phyloP scores from a whole-genome alignment of 768 basidiomycete genomes.

The Russula lepida region DNA sequence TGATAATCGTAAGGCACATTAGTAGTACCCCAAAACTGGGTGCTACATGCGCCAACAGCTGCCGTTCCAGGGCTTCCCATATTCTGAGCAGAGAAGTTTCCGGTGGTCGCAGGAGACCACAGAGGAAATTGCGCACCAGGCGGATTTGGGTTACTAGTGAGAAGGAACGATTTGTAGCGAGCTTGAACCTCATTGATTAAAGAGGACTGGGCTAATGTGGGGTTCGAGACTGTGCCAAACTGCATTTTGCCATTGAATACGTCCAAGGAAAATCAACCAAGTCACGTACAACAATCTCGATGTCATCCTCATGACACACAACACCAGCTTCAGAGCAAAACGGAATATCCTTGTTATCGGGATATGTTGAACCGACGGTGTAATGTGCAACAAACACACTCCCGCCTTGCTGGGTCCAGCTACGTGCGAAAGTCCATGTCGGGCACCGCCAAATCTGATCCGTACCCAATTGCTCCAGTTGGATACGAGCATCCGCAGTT shows the following conservation, averaged over 20 bases:
- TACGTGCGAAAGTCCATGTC: slow-evolving; percentile 60
- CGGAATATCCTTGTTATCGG: slow-evolving; percentile 47
- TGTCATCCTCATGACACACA: slow-evolving; percentile 80
- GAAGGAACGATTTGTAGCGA: slow-evolving; percentile 59
- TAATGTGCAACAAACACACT: slow-evolving; percentile 60
- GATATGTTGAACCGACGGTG: slow-evolving; percentile 60
- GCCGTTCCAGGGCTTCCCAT: slow-evolving; percentile 52
- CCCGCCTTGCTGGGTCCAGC: slow-evolving; percentile 58
- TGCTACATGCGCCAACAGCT: slow-evolving; percentile 49
- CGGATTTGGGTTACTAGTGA: slow-evolving; percentile 54
- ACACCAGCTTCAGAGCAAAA: slow-evolving; percentile 48
- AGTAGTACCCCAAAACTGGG: slow-evolving; percentile 56
- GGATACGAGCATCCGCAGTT: slow-evolving; percentile 43
- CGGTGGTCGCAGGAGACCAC: slow-evolving; percentile 48
- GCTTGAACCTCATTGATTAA: slow-evolving; percentile 60
- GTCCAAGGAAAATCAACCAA: slow-evolving; percentile 27
- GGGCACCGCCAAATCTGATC: slow-evolving; percentile 67
- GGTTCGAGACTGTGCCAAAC: slow-evolving; percentile 49
- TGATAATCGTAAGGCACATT: slow-evolving; percentile 65
- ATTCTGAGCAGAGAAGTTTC: slow-evolving; percentile 47
- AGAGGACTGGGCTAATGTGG: slow-evolving; percentile 46
- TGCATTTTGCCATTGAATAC: slow-evolving; percentile 19
- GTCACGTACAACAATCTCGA: slow-evolving; percentile 58
- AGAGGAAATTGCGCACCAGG: slow-evolving; percentile 33
- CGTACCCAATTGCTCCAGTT: slow-evolving; percentile 51